Evolutionary conservation across 257 asterid species (phyloP).

Genomic region (Orobanche coerulescens): DNA sequence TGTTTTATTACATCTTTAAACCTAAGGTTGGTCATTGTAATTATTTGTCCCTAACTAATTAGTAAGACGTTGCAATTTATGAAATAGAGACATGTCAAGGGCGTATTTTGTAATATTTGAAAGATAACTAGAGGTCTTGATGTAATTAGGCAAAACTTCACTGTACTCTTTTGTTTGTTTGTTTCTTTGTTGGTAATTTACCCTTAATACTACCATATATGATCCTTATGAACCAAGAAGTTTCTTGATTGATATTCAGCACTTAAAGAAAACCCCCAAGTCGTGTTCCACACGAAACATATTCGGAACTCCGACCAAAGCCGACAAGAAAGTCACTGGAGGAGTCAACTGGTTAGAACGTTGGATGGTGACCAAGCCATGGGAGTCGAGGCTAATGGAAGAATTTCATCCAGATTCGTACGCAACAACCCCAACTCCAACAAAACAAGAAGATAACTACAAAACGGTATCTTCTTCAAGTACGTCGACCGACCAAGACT

Average conservation of each 20-base stretch:
- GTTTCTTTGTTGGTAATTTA: too few species aligned
- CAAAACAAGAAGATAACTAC: conserved; percentile 1
- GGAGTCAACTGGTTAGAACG: conserved; percentile 61
- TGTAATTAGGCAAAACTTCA: too few species aligned
- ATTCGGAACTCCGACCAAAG: conserved; percentile 27
- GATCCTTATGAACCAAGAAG: neutral
- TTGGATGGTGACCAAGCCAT: conserved; percentile 67
- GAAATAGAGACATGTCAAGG: too few species aligned
- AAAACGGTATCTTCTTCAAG: conserved; percentile 26
- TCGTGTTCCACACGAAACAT: conserved; percentile 29
- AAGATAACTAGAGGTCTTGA: too few species aligned
- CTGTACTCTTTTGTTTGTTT: too few species aligned
- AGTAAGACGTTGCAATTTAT: too few species aligned
- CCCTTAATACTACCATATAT: too few species aligned
- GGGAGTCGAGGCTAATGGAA: conserved; percentile 35
- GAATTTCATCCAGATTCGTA: conserved; percentile 22
- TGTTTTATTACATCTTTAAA: too few species aligned
- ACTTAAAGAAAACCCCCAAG: conserved; percentile 26
- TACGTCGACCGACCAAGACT: conserved; percentile 33
- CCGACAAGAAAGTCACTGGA: conserved; percentile 21
- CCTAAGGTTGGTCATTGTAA: too few species aligned
- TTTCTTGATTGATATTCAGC: neutral
- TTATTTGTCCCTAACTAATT: too few species aligned
- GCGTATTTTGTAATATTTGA: too few species aligned
- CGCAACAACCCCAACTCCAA: neutral